Evolutionary conservation across 129 eudicot genomes (phyloP), one percentile per base, ranked within the genome.

Genomic region (Flaveria sonorensis): DNA sequence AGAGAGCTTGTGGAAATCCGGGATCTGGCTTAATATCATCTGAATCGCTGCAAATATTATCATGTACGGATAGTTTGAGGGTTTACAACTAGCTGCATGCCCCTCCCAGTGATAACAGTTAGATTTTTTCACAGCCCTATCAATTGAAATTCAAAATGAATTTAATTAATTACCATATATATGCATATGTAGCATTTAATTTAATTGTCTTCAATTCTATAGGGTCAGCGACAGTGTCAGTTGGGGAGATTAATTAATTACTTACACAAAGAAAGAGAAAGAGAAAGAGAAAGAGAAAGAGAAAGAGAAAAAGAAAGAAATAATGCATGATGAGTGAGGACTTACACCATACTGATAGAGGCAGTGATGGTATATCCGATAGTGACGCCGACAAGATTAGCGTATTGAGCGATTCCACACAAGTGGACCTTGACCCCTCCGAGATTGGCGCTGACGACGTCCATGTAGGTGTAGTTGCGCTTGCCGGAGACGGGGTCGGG

Each of bases 321-420:
- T 30, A 43, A 43, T 8, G 0, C 1, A 8, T 43, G 12, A 43
- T 68, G 28, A n/a, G 0, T 69, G 14, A 1, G 46, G 73, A 87
- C 98, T 88, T 74, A 92, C 98, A 89, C 93, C 93, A 92, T 89
- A 74, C 98, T 92, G 73, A 92, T 90, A 20, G 98, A 92, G 0
- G 96, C 96, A 46, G 98, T 90, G n/a, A 92, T 92, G 19, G 98
- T 92, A 71, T 92, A 92, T 72, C 98, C 96, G 70, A 92, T 86
- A 11, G 96, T 85, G 8, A 90, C 85, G 10, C 98, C 98, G 6
- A 90, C 76, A 12, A 89, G 89, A 79, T 88, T 92, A 4, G 55
- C 82, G 56, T 88, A 92, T 81, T 92, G 98, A 59, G 92, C 96
- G 13, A 88, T 28, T 42, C 98, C 96, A 85, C 98, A 92, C 11